A percentile compares a stretch with the other conserved stretches of the same genome.
These are phyloP conservation scores for Albophoma yamanashiensis DNA, from an alignment of 2,329 filamentous ascomycete genomes.

Conservation along the genomic window DNA sequence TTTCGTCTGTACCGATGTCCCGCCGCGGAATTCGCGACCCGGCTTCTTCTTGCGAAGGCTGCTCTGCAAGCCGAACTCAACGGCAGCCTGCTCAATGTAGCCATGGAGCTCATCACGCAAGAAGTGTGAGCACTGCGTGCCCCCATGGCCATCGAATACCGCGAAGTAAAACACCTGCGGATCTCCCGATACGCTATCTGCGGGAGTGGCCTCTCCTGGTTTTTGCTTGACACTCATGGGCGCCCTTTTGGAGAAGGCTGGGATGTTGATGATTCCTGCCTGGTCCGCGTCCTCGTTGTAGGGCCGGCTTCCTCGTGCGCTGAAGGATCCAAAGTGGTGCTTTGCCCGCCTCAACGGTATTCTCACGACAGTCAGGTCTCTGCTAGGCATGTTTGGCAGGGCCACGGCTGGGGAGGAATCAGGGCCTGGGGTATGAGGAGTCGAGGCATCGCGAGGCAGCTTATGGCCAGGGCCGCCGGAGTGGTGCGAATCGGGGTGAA, in stretches of 20 bases:
- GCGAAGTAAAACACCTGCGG: constrained; percentile 97
- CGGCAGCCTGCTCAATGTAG: constrained; percentile 77
- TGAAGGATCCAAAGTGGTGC: constrained; percentile 81
- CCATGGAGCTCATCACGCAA: constrained; percentile 73
- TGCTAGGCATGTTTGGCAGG: constrained; percentile 45
- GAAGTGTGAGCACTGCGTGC: constrained; percentile 79
- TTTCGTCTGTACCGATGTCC: constrained; percentile 6
- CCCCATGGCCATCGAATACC: constrained; percentile 93
- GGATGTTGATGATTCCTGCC: constrained; percentile 85
- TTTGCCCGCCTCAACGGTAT: constrained; percentile 91
- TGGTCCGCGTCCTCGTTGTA: constrained; percentile 95
- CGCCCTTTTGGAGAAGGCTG: constrained; percentile 78
- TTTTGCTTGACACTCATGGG: constrained; percentile 52
- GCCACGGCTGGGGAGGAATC: constrained; percentile 48
- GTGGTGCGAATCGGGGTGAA: constrained; percentile 73
- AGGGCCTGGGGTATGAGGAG: constrained; percentile 54
- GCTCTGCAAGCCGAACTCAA: constrained; percentile 66
- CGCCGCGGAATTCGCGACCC: constrained; percentile 10
- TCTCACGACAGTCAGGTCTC: constrained; percentile 86
- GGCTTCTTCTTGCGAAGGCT: constrained; percentile 47
- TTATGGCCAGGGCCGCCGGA: constrained; percentile 64
- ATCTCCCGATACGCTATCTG: constrained; percentile 72
- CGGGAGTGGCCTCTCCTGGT: constrained; percentile 51
- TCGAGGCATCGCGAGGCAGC: constrained; percentile 74
- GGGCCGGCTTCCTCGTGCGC: constrained; percentile 69